Evolutionary conservation across 352 stramenopile genomes (phyloP).

Genomic region (Phytophthora citrophthora): DNA sequence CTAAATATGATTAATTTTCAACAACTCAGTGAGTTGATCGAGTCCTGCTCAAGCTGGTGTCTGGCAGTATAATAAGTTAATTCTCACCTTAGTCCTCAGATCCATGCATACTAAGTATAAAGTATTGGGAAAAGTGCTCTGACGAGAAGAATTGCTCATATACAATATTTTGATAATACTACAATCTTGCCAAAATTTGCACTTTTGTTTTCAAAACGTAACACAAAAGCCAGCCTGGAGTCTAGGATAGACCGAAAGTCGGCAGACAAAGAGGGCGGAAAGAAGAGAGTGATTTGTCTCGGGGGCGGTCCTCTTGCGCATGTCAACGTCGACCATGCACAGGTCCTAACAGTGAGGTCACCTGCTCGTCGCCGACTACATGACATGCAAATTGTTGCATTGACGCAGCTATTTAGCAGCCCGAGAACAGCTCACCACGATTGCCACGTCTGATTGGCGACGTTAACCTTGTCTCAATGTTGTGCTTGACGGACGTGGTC

Average conservation of each 20-base stretch:
- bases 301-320: not conserved
- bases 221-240: not conserved
- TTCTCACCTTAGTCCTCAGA: too few species aligned
- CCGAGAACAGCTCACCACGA: conserved; percentile 10
- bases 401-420: conserved; percentile 5
- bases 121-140: too few species aligned
- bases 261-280: not conserved
- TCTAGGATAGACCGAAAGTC: not conserved
- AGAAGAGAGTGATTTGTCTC: not conserved
- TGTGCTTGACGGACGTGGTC: not conserved
- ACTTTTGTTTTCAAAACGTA: too few species aligned
- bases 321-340: not conserved
- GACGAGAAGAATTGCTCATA: too few species aligned
- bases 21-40: too few species aligned
- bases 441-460: conserved; percentile 22
- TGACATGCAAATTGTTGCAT: not conserved
- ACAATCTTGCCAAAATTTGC: too few species aligned
- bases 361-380: not conserved
- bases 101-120: too few species aligned
- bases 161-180: too few species aligned
- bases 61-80: too few species aligned
- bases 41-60: too few species aligned
- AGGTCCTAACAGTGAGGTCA: not conserved
- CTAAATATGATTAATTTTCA: too few species aligned
- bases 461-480: conserved; percentile 19